Evolutionary conservation across 2,329 filamentous ascomycete species (phyloP).

Genomic region (Ceratocystis lukuohia): DNA sequence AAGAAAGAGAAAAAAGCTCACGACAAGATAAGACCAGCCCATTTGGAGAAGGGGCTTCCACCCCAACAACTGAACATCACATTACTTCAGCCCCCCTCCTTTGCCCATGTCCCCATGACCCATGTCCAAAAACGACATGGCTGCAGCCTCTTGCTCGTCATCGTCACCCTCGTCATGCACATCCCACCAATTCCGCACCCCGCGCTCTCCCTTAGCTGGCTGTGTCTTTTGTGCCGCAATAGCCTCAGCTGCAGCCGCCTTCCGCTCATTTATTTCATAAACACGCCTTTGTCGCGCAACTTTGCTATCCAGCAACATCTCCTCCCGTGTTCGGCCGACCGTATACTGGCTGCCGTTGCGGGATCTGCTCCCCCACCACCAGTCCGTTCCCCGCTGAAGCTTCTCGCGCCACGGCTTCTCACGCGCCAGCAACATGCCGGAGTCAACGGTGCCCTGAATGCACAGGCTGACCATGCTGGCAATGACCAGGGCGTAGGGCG

Average conservation of each 20-base stretch:
- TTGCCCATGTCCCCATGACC: neutral
- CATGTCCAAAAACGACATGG: conserved; percentile 2
- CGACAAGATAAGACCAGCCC: neutral
- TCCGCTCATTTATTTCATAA: conserved; percentile 31
- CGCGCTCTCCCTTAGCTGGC: neutral
- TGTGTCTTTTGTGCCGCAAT: conserved; percentile 21
- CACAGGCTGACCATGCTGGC: conserved; percentile 45
- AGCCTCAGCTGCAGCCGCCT: conserved; percentile 7
- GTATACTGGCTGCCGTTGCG: conserved; percentile 18
- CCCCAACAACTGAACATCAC: neutral
- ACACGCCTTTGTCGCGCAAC: conserved; percentile 36
- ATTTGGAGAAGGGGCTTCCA: too few relatives aligned
- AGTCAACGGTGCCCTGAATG: conserved; percentile 54
- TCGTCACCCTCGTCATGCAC: conserved; percentile 24
- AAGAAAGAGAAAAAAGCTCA: neutral
- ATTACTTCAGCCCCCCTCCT: neutral
- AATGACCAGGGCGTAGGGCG: conserved; percentile 42
- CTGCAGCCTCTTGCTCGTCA: neutral
- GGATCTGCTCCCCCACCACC: conserved; percentile 19
- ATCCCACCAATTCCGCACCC: conserved; percentile 30
- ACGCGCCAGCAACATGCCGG: conserved; percentile 51
- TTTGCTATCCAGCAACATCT: conserved; percentile 38
- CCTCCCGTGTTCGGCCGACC: conserved; percentile 37
- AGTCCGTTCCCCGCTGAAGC: conserved; percentile 10
- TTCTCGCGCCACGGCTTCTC: conserved; percentile 47